phyloP scores from a whole-genome alignment of 2,329 filamentous ascomycete species.

The Fusarium guadeloupense region DNA sequence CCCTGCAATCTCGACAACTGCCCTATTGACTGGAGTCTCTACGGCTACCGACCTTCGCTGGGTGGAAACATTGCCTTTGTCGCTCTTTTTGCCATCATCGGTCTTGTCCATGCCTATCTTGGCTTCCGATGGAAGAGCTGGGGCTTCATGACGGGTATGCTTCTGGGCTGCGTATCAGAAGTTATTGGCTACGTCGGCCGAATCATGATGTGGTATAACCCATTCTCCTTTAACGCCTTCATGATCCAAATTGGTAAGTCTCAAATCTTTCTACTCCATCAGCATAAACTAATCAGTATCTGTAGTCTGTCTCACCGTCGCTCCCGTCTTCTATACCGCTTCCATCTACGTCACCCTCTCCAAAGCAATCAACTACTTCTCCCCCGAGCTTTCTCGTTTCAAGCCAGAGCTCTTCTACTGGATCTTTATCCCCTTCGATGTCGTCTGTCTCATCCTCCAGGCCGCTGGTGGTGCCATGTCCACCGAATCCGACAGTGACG shows the following conservation, averaged over 20 bases:
- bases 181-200: constrained; percentile 71
- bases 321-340: constrained; percentile 62
- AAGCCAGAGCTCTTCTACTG: constrained; percentile 55
- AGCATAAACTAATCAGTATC: not conserved
- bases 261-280: not conserved
- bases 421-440: constrained; percentile 64
- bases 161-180: constrained; percentile 65
- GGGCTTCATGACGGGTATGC: constrained; percentile 62
- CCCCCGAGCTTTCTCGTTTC: constrained; percentile 54
- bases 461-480: constrained; percentile 66
- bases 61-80: constrained; percentile 62
- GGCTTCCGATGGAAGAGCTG: constrained; percentile 58
- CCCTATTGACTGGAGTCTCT: constrained; percentile 58
- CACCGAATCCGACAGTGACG: constrained; percentile 46
- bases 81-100: constrained; percentile 57
- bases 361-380: constrained; percentile 53
- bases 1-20: constrained; percentile 61
- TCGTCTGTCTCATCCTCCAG: constrained; percentile 66
- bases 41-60: constrained; percentile 64
- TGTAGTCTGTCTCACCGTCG: constrained; percentile 63
- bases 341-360: constrained; percentile 72
- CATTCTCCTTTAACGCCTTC: constrained; percentile 67
- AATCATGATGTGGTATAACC: constrained; percentile 65
- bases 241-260: constrained; percentile 70
- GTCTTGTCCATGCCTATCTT: constrained; percentile 54